Base-by-base conservation (phyloP, 768 basidiomycete genomes). In the Psilocybe subaeruginosa region DNA sequence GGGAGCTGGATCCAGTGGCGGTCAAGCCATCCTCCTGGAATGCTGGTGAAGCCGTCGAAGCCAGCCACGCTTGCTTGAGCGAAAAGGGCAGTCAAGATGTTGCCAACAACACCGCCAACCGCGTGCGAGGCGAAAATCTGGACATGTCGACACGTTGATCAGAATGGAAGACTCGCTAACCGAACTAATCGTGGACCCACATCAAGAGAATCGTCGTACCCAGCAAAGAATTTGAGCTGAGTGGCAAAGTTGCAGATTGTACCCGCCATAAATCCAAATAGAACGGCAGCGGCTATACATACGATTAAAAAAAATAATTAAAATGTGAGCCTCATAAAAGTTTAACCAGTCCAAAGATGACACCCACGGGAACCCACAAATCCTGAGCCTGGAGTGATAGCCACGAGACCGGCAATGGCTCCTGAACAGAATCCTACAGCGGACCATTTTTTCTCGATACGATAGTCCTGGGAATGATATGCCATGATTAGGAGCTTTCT, bases 381-480 rank as follows among this genome's bases (percentile, higher is more conserved):
- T 63, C 92, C 92, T 39, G 90, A 92, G 4, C 78, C 93, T 29
- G 92, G 93, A 0, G 91, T 93, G 62, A 96, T 95, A 35, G 92
- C 92, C 12, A 97, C 95, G 4, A 95, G 86, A 49, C 94, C 97
- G 11, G 89, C 81, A 62, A 99, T 94, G 37, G 94, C 93, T 9
- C 97, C 97, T 12, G 95, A 95, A 76, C 97, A 99, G 76, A 97
- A 97, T 6, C 95, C 95, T 63, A 98, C 93, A 8, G 87, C 90
- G 46, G 87, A 90, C 95, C 95, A 97, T 72, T 97, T 97, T 69
- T 85, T 84, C 76, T 98, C 96, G 56, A 97, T 84, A 60, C 97
- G 88, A 76, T 88, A 98, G 77, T 99, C 97, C 83, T 89, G 57
- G 11, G 27, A 46, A 54, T 56, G 16, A 58, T 8, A 9, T n/a